Percentiles rank a stretch among this genome's conserved stretches.
Evolutionary conservation across 139 green algal species (phyloP).

Genomic region (Chlamydomonas sp.): DNA sequence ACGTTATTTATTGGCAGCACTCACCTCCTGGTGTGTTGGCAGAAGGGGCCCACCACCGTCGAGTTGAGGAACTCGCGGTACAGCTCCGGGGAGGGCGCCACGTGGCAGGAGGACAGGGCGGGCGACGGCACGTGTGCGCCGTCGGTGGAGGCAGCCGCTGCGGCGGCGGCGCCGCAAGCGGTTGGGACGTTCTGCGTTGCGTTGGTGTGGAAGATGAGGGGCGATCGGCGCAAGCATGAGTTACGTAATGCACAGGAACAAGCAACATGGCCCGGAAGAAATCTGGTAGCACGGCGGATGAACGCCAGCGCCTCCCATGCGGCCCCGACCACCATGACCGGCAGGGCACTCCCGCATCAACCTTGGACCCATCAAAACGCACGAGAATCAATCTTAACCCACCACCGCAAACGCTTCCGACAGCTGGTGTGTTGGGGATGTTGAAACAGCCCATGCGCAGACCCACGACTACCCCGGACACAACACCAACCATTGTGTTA

Average conservation of each 20-base stretch:
- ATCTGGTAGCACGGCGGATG: no score
- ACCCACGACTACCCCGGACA: background rate
- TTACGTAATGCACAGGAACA: background rate
- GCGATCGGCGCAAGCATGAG: background rate
- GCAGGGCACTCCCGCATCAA: background rate
- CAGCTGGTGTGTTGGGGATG: background rate
- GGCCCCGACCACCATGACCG: background rate
- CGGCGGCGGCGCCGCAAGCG: background rate
- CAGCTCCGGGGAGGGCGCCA: slow-evolving; percentile 6
- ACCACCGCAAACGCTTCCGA: background rate
- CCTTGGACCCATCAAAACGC: background rate
- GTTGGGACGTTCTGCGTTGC: background rate
- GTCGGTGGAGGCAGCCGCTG: background rate
- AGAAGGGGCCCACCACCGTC: slow-evolving; percentile 20
- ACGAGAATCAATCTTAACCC: background rate
- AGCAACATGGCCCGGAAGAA: background rate
- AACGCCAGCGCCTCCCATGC: background rate
- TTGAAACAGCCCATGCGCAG: background rate
- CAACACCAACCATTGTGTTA: background rate
- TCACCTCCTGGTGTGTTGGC: background rate
- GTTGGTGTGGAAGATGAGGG: background rate
- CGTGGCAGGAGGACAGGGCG: background rate
- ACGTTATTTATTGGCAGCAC: no score
- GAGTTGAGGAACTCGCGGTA: background rate
- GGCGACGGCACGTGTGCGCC: background rate